Evolutionary conservation across 805 yeast species (phyloP).

Genomic region (Wickerhamiella alocasiicola): DNA sequence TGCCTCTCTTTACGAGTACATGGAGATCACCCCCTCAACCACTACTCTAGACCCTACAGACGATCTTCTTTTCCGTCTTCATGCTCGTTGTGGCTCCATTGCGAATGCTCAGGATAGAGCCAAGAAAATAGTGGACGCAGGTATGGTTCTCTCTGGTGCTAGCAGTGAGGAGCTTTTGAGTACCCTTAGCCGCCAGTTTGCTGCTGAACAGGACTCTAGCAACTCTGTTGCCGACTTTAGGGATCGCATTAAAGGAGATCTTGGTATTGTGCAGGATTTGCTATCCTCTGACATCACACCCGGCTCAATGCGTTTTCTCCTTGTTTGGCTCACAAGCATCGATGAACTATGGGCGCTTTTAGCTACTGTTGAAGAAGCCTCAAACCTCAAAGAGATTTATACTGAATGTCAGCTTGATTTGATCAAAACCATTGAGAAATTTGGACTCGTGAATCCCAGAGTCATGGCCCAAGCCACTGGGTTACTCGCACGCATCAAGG

Average conservation of each 20-base stretch:
- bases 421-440: constrained; percentile 1
- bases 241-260: constrained; percentile 14
- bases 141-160: constrained; percentile 15
- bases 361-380: constrained; percentile 16
- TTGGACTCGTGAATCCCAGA: constrained; percentile 9
- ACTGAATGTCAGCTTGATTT: constrained; percentile 20
- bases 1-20: constrained; percentile 15
- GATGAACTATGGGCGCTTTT: constrained; percentile 23
- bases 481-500: constrained; percentile 18
- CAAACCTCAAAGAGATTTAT: constrained; percentile 16
- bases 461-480: constrained; percentile 24
- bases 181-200: constrained; percentile 15
- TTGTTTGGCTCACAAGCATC: constrained; percentile 17
- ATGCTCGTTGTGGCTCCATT: constrained; percentile 21
- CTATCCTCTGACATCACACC: constrained; percentile 19
- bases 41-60: constrained; percentile 15
- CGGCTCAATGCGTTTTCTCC: constrained; percentile 20
- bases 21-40: constrained; percentile 14
- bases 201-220: constrained; percentile 15
- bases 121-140: constrained; percentile 7
- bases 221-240: constrained; percentile 16
- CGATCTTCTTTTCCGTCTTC: constrained; percentile 22
- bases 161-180: constrained; percentile 19
- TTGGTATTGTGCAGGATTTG: constrained; percentile 15
- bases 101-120: constrained; percentile 17